Evolutionary conservation across 495 filamentous ascomycete genomes (phyloP), one percentile per base, ranked within the genome.

Genomic region (Xylaria flabelliformis): DNA sequence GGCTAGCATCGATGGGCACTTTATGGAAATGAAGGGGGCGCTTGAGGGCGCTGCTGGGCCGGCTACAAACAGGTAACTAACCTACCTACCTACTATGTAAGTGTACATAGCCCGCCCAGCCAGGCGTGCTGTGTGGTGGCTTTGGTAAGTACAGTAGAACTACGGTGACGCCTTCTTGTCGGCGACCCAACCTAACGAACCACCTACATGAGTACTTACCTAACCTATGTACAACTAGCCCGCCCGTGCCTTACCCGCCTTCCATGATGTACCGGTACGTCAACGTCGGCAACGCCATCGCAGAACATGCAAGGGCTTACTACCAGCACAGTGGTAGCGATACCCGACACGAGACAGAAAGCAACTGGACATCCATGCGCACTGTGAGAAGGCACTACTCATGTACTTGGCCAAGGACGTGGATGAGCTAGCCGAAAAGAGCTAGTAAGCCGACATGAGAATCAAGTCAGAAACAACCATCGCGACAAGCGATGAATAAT

Each of bases 11-110:
- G 51, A 58, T 71, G 58, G 51, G 51, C 24, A 29, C 26, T 17
- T 29, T 3, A 56, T 17, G 53, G 61, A 71, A 71, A 71, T 71
- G 69, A 71, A 71, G 69, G 69, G 69, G 69, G 51, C 51, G 69
- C 61, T 71, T 46, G 69, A 63, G 4, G 58, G 53, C 58, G 59
- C 61, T 59, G 66, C 53, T 67, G 21, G 32, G 19, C 34, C 34
- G 19, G 34, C 34, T 36, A 36, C 34, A 36, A 5, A 36, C 34
- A 36, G 3, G 34, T 7, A 36, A 2, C 26, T 29, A 29, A 29
- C 26, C 26, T 29, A 29, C 26, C 26, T 29, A n/a, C n/a, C n/a
- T n/a, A n/a, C n/a, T n/a, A n/a, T n/a, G n/a, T n/a, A 29, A 29
- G 26, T 29, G 26, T 29, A 29, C 26, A 29, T 29, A 29, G 26